These are phyloP conservation scores for Physcomitrellopsis africana DNA, from an alignment of 225 moss, liverwort and hornwort genomes.

Conservation along the genomic window DNA sequence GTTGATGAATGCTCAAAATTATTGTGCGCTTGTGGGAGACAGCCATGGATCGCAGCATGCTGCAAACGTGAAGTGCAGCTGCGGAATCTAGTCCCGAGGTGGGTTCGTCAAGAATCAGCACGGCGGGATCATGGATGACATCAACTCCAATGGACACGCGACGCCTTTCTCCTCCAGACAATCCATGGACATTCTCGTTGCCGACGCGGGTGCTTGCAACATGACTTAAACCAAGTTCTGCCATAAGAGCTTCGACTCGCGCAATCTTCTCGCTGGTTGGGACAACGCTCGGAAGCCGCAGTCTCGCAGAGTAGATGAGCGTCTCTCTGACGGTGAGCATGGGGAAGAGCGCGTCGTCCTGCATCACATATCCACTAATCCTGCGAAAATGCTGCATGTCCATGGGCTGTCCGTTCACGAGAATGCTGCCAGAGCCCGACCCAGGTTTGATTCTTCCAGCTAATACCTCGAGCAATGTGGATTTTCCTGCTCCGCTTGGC, in stretches of 20 bases:
- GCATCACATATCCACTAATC: conserved; percentile 76
- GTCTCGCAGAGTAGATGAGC: conserved; percentile 58
- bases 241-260: conserved; percentile 57
- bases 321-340: conserved; percentile 72
- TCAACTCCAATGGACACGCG: conserved; percentile 73
- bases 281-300: conserved; percentile 56
- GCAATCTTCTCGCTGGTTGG: conserved; percentile 51
- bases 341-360: conserved; percentile 75
- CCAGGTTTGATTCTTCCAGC: conserved; percentile 58
- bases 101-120: conserved; percentile 70
- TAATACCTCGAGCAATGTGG: conserved; percentile 59
- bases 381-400: conserved; percentile 60
- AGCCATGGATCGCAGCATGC: conserved; percentile 68
- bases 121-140: conserved; percentile 74
- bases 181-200: conserved; percentile 61
- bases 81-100: conserved; percentile 73
- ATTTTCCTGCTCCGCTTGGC: conserved; percentile 69
- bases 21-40: conserved; percentile 56
- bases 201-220: conserved; percentile 55
- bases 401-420: conserved; percentile 65
- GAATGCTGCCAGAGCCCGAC: conserved; percentile 63
- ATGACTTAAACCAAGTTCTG: conserved; percentile 62
- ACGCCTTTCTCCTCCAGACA: conserved; percentile 69
- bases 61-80: conserved; percentile 63
- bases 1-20: conserved; percentile 72